phyloP scores from a whole-genome alignment of 73 alveolate genomes.

The Tetrahymena malaccensis region DNA sequence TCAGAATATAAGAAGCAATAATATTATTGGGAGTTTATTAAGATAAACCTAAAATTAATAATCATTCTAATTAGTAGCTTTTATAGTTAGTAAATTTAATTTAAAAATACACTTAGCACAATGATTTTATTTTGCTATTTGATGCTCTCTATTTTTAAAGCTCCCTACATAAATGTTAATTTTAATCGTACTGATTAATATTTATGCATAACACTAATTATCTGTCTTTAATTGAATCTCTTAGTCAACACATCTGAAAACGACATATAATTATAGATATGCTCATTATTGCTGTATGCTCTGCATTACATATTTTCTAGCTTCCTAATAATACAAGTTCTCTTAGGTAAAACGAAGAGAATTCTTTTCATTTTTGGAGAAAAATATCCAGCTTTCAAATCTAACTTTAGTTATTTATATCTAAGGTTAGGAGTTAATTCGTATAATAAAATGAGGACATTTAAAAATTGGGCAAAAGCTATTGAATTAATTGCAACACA shows the following conservation, averaged over 20 bases:
- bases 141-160: background rate
- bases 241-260: background rate
- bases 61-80: background rate
- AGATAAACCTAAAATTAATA: background rate
- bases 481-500: background rate
- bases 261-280: background rate
- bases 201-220: background rate
- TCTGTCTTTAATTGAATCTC: background rate
- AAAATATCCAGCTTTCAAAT: background rate
- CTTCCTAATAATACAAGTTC: background rate
- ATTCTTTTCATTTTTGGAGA: background rate
- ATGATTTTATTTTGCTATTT: background rate
- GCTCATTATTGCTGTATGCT: background rate
- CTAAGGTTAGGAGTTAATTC: background rate
- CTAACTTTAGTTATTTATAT: background rate
- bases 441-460: background rate
- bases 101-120: background rate
- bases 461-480: background rate
- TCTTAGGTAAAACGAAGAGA: background rate
- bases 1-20: background rate
- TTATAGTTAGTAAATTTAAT: background rate
- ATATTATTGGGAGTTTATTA: background rate
- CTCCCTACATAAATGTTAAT: background rate
- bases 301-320: background rate
- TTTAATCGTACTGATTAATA: background rate